phyloP scores from a whole-genome alignment of 768 basidiomycete genomes.

The Trametes elegans region DNA sequence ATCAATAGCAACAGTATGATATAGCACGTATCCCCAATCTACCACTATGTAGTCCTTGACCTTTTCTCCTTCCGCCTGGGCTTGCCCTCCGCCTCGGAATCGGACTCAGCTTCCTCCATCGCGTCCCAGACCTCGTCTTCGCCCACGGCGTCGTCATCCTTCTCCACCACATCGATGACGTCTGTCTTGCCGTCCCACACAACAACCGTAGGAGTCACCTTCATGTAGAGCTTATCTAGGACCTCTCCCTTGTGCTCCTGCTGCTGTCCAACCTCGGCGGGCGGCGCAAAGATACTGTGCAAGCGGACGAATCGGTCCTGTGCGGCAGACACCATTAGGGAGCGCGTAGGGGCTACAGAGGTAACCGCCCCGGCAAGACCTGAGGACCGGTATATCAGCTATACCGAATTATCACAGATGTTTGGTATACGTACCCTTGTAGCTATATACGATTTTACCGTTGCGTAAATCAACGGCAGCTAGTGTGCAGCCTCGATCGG shows the following conservation, averaged over 20 bases:
- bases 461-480: slow-evolving; percentile 68
- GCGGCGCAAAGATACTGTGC: slow-evolving; percentile 59
- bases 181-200: slow-evolving; percentile 52
- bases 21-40: neutral
- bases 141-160: slow-evolving; percentile 36
- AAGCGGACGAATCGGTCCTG: slow-evolving; percentile 71
- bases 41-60: neutral
- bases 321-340: slow-evolving; percentile 56
- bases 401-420: neutral
- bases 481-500: slow-evolving; percentile 63
- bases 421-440: slow-evolving; percentile 49
- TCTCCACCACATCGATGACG: slow-evolving; percentile 9
- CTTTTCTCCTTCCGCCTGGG: slow-evolving; percentile 26
- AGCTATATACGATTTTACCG: slow-evolving; percentile 61
- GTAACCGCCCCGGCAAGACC: slow-evolving; percentile 71
- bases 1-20: neutral
- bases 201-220: slow-evolving; percentile 57
- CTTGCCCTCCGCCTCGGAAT: slow-evolving; percentile 26
- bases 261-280: slow-evolving; percentile 43
- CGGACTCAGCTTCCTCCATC: slow-evolving; percentile 7
- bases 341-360: slow-evolving; percentile 57
- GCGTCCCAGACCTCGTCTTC: slow-evolving; percentile 38
- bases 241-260: slow-evolving; percentile 59
- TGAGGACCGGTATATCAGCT: no score
- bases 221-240: slow-evolving; percentile 62